Base-by-base conservation (phyloP, 2,329 filamentous ascomycete species). In the Phaeosphaeria sp. region DNA sequence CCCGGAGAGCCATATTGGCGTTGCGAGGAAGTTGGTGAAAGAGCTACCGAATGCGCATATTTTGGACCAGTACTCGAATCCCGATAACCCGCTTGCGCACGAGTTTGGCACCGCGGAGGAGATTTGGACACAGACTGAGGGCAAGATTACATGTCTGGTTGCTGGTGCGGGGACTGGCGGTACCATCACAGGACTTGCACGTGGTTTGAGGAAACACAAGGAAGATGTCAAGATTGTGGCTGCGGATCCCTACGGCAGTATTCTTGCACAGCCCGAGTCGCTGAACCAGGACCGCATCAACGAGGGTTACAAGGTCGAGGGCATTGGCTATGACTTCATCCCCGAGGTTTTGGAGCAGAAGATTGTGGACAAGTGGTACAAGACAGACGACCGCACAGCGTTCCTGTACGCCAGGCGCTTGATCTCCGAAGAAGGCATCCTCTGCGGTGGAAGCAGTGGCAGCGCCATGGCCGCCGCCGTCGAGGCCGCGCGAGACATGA, bases 311-410 rank as follows among this genome's bases (percentile, higher is more conserved):
- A 98, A 99, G 82, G 95, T 99, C 0, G 95, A 99, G 81, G 95
- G 95, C 44, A 99, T 99, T 71, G 95, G 95, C 20, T 99, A 99
- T 77, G 95, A 99, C 77, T 99, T 99, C 77, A 90, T 99, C 58
- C 95, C 96, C 6, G 92, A 98, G 22, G 96, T 99, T 5, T 83
- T 99, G 54, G 89, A 95, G 65, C 92, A 90, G 72, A 79, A 88
- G 25, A 77, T 86, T 5, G 91, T 99, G 27, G 91, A 97, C 77
- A 90, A 90, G 74, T 99, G 95, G 95, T 98, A 97, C 83, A 99
- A 99, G 87, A 99, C 95, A 3, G 91, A 94, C 60, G 95, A 99
- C 74, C 86, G 87, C 60, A 91, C 97, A 75, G 93, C 93, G 2
- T 99, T 99, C 80, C 84, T 88, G 75, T 93, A 92, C 72, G 92